Conservation (phyloP, 2,329 filamentous ascomycete species). For the Xylaria arbuscula region DNA sequence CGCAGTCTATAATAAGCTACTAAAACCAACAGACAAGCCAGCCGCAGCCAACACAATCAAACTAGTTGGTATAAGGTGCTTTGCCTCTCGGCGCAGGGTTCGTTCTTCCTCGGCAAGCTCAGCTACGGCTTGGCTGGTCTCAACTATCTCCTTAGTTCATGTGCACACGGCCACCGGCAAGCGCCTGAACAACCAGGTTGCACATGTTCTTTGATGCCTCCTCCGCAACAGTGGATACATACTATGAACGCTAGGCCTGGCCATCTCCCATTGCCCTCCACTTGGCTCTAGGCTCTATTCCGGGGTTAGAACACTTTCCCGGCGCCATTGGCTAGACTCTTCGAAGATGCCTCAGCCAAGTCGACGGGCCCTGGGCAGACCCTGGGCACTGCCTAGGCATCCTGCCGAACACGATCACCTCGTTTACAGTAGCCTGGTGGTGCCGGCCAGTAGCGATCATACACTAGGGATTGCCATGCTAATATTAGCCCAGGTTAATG, state of each 20-base stretch:
- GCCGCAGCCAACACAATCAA: neutral
- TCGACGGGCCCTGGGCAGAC: neutral
- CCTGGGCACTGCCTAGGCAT: too few species aligned
- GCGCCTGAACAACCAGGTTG: neutral
- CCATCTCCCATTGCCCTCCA: neutral
- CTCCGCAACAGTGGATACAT: neutral
- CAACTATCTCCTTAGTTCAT: neutral
- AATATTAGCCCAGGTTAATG: conserved; percentile 16
- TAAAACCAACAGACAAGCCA: neutral
- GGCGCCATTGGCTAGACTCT: neutral
- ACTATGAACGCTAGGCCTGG: conserved; percentile 1
- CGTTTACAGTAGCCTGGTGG: neutral
- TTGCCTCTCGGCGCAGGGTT: neutral
- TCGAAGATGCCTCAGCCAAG: conserved; percentile 12
- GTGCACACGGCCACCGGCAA: neutral
- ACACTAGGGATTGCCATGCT: conserved; percentile 2
- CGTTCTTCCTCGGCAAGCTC: neutral
- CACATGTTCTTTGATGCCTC: neutral
- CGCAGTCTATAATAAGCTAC: neutral
- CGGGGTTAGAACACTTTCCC: neutral
- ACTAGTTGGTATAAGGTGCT: too few species aligned
- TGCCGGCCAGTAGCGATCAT: neutral
- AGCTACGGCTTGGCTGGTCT: neutral
- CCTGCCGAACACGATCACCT: conserved; percentile 7
- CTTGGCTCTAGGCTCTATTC: neutral